These are phyloP conservation scores for Odonthalia washingtoniensis DNA, from an alignment of 31 red algal genomes.

Conservation along the genomic window DNA sequence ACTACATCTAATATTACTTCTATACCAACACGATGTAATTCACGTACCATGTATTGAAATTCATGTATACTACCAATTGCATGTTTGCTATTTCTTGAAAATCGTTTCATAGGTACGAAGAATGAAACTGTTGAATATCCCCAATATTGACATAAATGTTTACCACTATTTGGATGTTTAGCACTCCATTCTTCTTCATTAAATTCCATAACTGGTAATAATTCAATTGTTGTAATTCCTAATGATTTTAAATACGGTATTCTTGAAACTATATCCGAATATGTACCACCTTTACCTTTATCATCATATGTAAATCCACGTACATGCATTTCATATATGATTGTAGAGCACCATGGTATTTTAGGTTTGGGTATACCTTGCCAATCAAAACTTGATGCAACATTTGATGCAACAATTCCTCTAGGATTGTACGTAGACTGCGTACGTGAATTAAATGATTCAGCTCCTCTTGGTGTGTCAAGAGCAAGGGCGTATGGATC, in stretches of 20 bases:
- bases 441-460: constrained; percentile 39
- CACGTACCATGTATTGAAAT: constrained; percentile 94
- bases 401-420: constrained; percentile 49
- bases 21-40: constrained; percentile 94
- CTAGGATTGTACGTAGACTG: constrained; percentile 57
- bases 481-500: constrained; percentile 80
- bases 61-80: constrained; percentile 41
- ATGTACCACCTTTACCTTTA: constrained; percentile 47
- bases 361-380: constrained; percentile 69
- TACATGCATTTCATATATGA: constrained; percentile 98
- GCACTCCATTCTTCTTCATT: constrained; percentile 89
- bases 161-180: constrained; percentile 25
- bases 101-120: constrained; percentile 89
- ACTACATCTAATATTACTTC: constrained; percentile 99
- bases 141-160: constrained; percentile 91
- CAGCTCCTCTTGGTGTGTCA: constrained; percentile 48
- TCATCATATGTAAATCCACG: constrained; percentile 79
- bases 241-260: constrained; percentile 90
- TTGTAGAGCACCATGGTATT: constrained; percentile 66
- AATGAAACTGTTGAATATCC: constrained; percentile 92
- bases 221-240: constrained; percentile 91
- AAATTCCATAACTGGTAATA: constrained; percentile 94
- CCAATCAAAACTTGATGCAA: constrained; percentile 76
- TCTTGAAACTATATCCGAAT: constrained; percentile 73
- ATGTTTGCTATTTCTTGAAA: constrained; percentile 24